A percentile compares a stretch with the other conserved stretches of the same genome.
These are phyloP conservation scores for Magnaporthiopsis rhizophila DNA, from an alignment of 2,329 filamentous ascomycete species.

Conservation along the genomic window DNA sequence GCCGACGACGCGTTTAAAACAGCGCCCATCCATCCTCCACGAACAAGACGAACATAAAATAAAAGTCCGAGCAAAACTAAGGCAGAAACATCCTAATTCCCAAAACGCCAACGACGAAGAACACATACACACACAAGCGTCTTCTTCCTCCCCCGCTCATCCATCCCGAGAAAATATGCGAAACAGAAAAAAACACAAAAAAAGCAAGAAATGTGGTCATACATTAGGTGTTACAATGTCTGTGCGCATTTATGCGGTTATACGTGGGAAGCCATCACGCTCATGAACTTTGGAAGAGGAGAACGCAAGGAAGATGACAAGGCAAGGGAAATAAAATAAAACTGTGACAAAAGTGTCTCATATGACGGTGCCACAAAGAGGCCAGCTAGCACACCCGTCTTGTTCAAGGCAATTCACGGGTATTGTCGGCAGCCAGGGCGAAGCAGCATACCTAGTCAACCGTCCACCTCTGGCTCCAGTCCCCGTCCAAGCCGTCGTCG, in stretches of 20 bases:
- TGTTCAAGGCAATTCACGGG: conserved; percentile 1
- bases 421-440: conserved; percentile 3
- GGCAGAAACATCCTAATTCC: no score
- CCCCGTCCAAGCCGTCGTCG: not conserved
- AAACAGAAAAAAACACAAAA: not conserved
- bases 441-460: conserved; percentile 6
- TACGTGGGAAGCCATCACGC: not conserved
- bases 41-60: not conserved
- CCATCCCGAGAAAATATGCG: not conserved
- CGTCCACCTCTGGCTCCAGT: conserved; percentile 3
- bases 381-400: not conserved
- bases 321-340: not conserved
- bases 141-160: not conserved
- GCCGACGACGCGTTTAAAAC: not conserved
- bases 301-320: not conserved
- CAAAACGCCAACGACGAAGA: not conserved
- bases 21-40: not conserved
- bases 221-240: conserved; percentile 1
- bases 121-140: no score
- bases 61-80: no score
- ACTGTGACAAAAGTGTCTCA: not conserved
- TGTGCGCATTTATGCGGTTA: not conserved
- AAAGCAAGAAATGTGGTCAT: not conserved
- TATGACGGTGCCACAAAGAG: not conserved
- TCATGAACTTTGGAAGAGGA: not conserved